Percentiles rank a stretch among this genome's conserved stretches.
Conservation (phyloP, 805 yeast species). For the Saturnispora halmiae region DNA sequence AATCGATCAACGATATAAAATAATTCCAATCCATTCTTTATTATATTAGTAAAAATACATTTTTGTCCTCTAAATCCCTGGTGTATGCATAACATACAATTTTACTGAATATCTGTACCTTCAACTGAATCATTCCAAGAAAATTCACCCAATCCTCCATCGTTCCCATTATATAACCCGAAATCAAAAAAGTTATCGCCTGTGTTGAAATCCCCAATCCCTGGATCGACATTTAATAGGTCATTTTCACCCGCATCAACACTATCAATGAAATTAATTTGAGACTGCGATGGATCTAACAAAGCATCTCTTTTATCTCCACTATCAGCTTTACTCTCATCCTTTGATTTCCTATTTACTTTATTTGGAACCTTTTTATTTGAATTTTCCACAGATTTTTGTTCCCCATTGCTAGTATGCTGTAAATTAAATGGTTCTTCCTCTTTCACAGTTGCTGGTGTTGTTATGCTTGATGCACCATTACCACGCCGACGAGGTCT, state of each 20-base stretch:
- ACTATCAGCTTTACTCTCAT: neutral
- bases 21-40: neutral
- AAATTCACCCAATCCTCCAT: constrained; percentile 22
- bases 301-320: neutral
- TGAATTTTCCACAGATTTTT: neutral
- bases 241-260: constrained; percentile 34
- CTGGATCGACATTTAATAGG: constrained; percentile 35
- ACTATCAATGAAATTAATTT: constrained; percentile 20
- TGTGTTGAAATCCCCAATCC: constrained; percentile 25
- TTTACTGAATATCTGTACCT: constrained; percentile 4
- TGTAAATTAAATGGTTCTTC: constrained; percentile 16
- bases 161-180: constrained; percentile 26
- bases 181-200: constrained; percentile 30
- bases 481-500: constrained; percentile 19
- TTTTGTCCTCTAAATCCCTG: neutral
- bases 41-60: neutral
- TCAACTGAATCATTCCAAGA: constrained; percentile 37
- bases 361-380: neutral
- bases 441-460: constrained; percentile 26
- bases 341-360: neutral
- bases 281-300: neutral
- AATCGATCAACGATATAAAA: constrained; percentile 4
- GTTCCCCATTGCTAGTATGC: constrained; percentile 7
- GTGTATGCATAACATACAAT: neutral
- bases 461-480: constrained; percentile 14